These are phyloP conservation scores for Fraxinus platypoda DNA, from an alignment of 305 asterid species.

Conservation along the genomic window DNA sequence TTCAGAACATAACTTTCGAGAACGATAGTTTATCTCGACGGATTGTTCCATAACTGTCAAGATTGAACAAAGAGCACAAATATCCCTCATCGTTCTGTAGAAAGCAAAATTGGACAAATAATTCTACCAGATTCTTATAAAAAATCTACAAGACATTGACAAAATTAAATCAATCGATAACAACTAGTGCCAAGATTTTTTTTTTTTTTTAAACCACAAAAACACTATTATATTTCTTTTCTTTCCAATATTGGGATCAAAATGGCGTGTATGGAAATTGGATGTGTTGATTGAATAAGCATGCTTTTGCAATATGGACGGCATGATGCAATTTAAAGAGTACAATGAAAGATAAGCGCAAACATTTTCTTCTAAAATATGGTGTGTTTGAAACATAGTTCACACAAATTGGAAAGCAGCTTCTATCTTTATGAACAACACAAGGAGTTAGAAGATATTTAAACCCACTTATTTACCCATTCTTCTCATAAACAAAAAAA, in stretches of 20 bases:
- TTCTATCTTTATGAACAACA: background rate
- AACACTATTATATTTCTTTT: background rate
- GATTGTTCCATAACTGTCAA: too few species aligned
- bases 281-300: background rate
- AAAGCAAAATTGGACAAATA: too few species aligned
- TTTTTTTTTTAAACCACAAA: background rate
- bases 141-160: too few species aligned
- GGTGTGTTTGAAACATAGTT: background rate
- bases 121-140: too few species aligned
- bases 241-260: background rate
- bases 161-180: too few species aligned
- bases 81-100: too few species aligned
- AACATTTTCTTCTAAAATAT: background rate
- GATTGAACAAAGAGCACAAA: too few species aligned
- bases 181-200: background rate
- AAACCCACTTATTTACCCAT: background rate
- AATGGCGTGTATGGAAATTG: background rate
- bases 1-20: too few species aligned
- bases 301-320: background rate
- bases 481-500: background rate
- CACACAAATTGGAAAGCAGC: background rate
- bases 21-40: too few species aligned
- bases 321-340: constrained; percentile 5
- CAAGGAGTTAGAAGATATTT: background rate
- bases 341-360: constrained; percentile 1